Percentiles rank a stretch among this genome's conserved stretches.
phyloP scores from a whole-genome alignment of 1,284 basidiomycete species.

The Sphagnurus paluster region DNA sequence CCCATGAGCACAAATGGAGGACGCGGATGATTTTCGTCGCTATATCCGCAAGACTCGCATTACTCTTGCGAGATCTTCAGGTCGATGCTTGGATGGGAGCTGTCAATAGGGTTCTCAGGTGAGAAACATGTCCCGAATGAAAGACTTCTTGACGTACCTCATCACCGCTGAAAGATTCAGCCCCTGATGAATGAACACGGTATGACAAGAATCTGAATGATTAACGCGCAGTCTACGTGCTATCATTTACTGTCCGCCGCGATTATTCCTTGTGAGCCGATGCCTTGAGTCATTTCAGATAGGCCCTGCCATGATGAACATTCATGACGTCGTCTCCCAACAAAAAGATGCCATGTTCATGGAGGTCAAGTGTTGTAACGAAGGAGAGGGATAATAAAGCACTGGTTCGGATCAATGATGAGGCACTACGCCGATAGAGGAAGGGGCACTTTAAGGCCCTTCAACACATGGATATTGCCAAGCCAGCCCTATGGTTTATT shows the following conservation, averaged over 20 bases:
- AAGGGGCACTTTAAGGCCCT: constrained; percentile 12
- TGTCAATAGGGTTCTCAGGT: constrained; percentile 13
- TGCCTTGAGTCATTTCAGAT: not conserved
- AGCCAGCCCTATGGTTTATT: not conserved
- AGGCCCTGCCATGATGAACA: not conserved
- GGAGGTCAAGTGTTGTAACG: not conserved
- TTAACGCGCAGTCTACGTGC: constrained; percentile 1
- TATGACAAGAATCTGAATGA: constrained; percentile 18
- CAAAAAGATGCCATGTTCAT: not conserved
- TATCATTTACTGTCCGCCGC: not conserved
- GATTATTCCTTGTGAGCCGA: not conserved
- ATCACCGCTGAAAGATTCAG: constrained; percentile 11
- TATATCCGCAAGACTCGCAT: constrained; percentile 15
- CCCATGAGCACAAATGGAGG: constrained; percentile 19
- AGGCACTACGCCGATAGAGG: constrained; percentile 11
- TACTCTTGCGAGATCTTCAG: constrained; percentile 13
- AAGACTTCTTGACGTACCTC: constrained; percentile 16
- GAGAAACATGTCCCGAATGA: constrained; percentile 8
- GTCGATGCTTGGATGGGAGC: constrained; percentile 16
- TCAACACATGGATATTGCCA: constrained; percentile 2
- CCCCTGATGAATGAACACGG: constrained; percentile 11
- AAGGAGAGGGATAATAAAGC: not conserved
- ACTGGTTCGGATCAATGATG: constrained; percentile 10
- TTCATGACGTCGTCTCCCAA: not conserved
- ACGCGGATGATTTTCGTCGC: constrained; percentile 7